Base-by-base conservation (phyloP, 352 stramenopile genomes). In the Blastocystis sp. region DNA sequence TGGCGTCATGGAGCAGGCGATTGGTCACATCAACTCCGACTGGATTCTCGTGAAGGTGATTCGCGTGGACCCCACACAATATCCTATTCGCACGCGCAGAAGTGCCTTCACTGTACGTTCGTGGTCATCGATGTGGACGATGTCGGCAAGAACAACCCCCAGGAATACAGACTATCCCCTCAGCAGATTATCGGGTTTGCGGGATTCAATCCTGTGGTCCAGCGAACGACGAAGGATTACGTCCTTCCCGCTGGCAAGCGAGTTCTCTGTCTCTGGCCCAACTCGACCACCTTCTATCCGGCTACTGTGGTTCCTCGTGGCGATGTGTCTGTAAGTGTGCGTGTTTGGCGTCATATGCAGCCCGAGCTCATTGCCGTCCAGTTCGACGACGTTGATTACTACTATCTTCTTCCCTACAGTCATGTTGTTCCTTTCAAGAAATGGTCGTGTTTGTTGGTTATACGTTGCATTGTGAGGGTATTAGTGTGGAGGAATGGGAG, bases 211-310 rank as follows among this genome's bases (percentile, higher is more conserved):
- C 9, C 24, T 31, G 4, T 45, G n/a, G 35, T 45, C 12, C 31
- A 69, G 21, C 45, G 41, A 3, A 62, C 55, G 21, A 39, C 60
- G 1, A 35, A 31, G 35, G 37, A 61, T 19, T 85, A 67, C 50
- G 12, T 45, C 3, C 41, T 85, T 39, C 50, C 74, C 35, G 41
- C 41, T 39, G 74, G 74, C 24, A 70, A 33, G n/a, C 35, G 50
- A 6, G 74, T 85, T 29, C 61, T 85, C n/a, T 51, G 50, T 2
- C 35, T 85, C 4, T 85, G 74, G 74, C 74, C 74, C 24, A 31
- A 33, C 21, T 59, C 45, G 33, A 85, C 74, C 1, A 63, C 74
- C 0, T 85, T 67, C 29, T 85, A 85, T 41, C 50, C 65, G 29
- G 74, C 74, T 16, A 29, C 66, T 31, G 74, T 85, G 21, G 31